phyloP scores from a whole-genome alignment of 768 basidiomycete genomes.

The Mrakia frigida region DNA sequence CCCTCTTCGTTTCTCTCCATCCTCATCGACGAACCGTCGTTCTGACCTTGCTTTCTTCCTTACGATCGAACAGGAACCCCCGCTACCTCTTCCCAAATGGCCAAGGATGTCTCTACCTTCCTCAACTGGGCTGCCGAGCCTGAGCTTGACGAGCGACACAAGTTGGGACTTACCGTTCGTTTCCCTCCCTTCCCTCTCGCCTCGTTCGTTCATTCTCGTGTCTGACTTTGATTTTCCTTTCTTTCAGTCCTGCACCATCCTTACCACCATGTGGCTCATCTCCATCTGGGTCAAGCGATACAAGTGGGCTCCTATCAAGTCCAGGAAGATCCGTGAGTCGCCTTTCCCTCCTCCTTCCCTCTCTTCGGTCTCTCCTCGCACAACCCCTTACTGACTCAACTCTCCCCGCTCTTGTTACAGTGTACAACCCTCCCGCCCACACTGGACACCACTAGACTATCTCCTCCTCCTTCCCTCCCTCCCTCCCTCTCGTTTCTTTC shows the following conservation, averaged over 20 bases:
- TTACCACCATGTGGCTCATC: slow-evolving; percentile 73
- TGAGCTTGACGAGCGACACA: slow-evolving; percentile 52
- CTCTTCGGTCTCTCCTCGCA: no score
- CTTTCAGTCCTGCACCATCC: slow-evolving; percentile 81
- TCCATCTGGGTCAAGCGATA: slow-evolving; percentile 88
- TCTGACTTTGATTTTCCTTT: neutral
- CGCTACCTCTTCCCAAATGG: slow-evolving; percentile 96
- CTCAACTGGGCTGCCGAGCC: slow-evolving; percentile 56
- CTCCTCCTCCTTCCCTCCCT: neutral
- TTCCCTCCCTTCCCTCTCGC: neutral
- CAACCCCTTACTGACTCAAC: neutral
- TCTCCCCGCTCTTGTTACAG: neutral
- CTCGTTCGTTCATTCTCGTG: neutral
- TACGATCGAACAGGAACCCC: slow-evolving; percentile 66
- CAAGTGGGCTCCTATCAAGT: slow-evolving; percentile 87
- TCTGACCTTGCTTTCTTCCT: neutral
- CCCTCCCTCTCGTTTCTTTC: neutral
- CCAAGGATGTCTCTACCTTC: slow-evolving; percentile 96
- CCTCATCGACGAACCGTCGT: neutral
- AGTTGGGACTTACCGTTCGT: slow-evolving; percentile 61
- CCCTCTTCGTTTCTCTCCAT: neutral
- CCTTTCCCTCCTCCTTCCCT: neutral
- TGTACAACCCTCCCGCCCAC: neutral
- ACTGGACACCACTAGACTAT: neutral
- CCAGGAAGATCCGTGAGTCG: slow-evolving; percentile 31